Evolutionary conservation across 768 basidiomycete genomes (phyloP).

Genomic region (Lactarius psammicola): DNA sequence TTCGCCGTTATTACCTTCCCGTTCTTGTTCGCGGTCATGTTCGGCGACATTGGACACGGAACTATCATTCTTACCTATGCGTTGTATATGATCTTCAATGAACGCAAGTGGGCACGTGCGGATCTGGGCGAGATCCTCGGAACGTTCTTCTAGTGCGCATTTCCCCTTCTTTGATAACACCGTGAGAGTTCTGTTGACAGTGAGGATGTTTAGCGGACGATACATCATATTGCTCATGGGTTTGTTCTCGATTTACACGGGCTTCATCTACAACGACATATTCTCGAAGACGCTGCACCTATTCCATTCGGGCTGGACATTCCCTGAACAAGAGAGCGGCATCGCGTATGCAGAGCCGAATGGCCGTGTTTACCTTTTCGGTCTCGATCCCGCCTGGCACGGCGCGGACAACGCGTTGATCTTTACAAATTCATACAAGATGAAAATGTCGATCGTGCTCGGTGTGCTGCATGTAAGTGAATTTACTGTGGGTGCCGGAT

Average conservation of each 20-base stretch:
- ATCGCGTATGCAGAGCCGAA: slow-evolving; percentile 53
- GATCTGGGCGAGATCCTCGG: slow-evolving; percentile 83
- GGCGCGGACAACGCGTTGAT: slow-evolving; percentile 87
- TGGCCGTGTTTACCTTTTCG: slow-evolving; percentile 84
- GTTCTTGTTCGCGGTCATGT: slow-evolving; percentile 99
- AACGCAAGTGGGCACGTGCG: slow-evolving; percentile 70
- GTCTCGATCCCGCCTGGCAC: slow-evolving; percentile 95
- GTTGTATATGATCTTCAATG: slow-evolving; percentile 80
- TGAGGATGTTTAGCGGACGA: slow-evolving; percentile 68
- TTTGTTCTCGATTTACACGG: slow-evolving; percentile 93
- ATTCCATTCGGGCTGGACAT: slow-evolving; percentile 87
- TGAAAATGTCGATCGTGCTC: slow-evolving; percentile 98
- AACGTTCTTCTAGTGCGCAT: slow-evolving; percentile 88
- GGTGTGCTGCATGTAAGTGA: slow-evolving; percentile 90
- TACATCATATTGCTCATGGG: slow-evolving; percentile 99
- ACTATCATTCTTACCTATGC: slow-evolving; percentile 76
- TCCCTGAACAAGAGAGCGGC: slow-evolving; percentile 45
- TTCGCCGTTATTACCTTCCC: slow-evolving; percentile 94
- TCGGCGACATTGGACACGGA: slow-evolving; percentile 98
- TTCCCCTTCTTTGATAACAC: not conserved
- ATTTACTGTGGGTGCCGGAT: slow-evolving; percentile 1
- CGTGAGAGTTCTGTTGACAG: slow-evolving; percentile 28
- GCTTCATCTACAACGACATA: slow-evolving; percentile 97
- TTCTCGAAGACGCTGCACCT: slow-evolving; percentile 91
- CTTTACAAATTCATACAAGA: slow-evolving; percentile 99